These are phyloP conservation scores for Clitopilus hobsonii DNA, from an alignment of 768 basidiomycete genomes.

Conservation along the genomic window DNA sequence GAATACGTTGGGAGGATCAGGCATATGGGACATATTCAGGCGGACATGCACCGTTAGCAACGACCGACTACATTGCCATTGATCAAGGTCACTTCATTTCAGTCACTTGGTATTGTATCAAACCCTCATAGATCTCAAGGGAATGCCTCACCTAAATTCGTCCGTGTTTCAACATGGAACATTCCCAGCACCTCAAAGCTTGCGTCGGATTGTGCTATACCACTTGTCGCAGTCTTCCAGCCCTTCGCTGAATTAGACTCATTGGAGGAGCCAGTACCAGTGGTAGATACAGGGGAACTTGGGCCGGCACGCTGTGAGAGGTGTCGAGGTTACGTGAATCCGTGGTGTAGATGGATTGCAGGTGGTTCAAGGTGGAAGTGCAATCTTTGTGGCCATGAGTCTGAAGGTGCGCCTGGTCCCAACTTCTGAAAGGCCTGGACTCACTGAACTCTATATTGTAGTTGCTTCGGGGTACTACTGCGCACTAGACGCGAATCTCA, in stretches of 20 bases:
- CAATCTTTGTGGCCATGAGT: conserved; percentile 82
- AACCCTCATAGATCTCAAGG: conserved; percentile 32
- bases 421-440: neutral
- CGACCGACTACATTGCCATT: conserved; percentile 81
- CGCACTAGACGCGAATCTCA: conserved; percentile 71
- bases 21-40: conserved; percentile 56
- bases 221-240: conserved; percentile 80
- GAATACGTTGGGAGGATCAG: conserved; percentile 70
- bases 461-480: conserved; percentile 82
- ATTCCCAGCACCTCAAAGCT: conserved; percentile 79
- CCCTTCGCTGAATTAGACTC: conserved; percentile 84
- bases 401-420: conserved; percentile 59
- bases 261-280: conserved; percentile 74
- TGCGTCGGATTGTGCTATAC: conserved; percentile 77
- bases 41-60: conserved; percentile 73
- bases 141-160: conserved; percentile 88
- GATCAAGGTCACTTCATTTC: conserved; percentile 73
- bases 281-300: conserved; percentile 62
- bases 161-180: conserved; percentile 87
- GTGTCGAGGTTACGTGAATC: conserved; percentile 90
- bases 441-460: conserved; percentile 21
- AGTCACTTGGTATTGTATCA: neutral
- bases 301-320: conserved; percentile 83
- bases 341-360: conserved; percentile 83
- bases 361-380: conserved; percentile 89